These are phyloP conservation scores for Eragrostis nindensis DNA, from an alignment of 176 grass and related monocot species.

Conservation along the genomic window DNA sequence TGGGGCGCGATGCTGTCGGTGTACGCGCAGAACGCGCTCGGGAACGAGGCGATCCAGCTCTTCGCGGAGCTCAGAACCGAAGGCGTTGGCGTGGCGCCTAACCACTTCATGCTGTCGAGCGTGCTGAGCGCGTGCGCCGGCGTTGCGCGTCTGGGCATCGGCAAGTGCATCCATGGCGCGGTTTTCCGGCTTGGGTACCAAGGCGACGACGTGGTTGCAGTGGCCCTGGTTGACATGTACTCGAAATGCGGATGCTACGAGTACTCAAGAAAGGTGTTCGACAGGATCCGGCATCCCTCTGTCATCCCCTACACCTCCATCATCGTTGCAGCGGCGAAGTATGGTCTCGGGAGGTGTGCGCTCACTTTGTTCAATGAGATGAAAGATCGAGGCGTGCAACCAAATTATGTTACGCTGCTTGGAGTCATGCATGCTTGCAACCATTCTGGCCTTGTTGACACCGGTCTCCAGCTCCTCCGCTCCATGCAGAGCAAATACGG, in stretches of 20 bases:
- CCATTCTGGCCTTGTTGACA: conserved; percentile 70
- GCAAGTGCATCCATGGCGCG: conserved; percentile 58
- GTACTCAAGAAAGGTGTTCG: conserved; percentile 61
- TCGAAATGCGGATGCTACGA: conserved; percentile 68
- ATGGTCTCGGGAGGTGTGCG: conserved; percentile 39
- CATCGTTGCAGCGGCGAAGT: conserved; percentile 71
- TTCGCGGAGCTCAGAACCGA: conserved; percentile 46
- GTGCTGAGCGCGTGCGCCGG: conserved; percentile 61
- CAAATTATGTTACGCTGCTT: conserved; percentile 71
- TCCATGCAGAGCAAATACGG: conserved; percentile 55
- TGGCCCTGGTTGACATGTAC: conserved; percentile 77
- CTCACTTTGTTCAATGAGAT: conserved; percentile 66
- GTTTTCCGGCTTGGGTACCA: conserved; percentile 51
- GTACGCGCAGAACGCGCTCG: conserved; percentile 71
- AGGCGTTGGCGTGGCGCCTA: conserved; percentile 40
- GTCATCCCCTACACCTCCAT: conserved; percentile 75
- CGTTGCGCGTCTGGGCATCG: conserved; percentile 50
- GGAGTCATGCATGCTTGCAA: conserved; percentile 74
- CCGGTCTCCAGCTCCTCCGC: conserved; percentile 55
- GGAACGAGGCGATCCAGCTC: conserved; percentile 57
- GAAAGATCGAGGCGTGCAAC: conserved; percentile 46
- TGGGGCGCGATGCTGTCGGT: conserved; percentile 76
- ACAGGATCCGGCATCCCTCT: conserved; percentile 58
- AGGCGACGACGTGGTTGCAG: conserved; percentile 49
- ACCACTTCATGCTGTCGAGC: conserved; percentile 81